Evolutionary conservation across 768 basidiomycete species (phyloP).

Genomic region (Russula lepida): DNA sequence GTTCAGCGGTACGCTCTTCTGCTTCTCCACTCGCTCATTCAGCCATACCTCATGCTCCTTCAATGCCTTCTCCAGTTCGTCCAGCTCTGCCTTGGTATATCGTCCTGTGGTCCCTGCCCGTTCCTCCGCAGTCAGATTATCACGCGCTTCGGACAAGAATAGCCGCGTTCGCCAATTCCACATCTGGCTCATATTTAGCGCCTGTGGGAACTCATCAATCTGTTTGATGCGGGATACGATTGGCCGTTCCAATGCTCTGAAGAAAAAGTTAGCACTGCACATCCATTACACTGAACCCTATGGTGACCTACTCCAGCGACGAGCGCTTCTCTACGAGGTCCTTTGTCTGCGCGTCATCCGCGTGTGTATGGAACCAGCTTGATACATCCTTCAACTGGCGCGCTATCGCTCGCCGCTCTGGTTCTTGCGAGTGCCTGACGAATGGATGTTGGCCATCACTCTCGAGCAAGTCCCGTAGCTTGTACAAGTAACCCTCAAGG

Average conservation of each 20-base stretch:
- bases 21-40: conserved; percentile 69
- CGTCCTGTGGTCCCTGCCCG: conserved; percentile 57
- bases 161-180: conserved; percentile 80
- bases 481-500: conserved; percentile 91
- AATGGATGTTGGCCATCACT: conserved; percentile 66
- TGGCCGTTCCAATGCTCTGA: conserved; percentile 67
- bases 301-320: conserved; percentile 66
- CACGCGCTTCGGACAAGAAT: conserved; percentile 77
- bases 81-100: conserved; percentile 84
- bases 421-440: conserved; percentile 70
- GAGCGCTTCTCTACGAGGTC: conserved; percentile 69
- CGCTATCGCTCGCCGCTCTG: conserved; percentile 60
- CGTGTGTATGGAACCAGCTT: conserved; percentile 77
- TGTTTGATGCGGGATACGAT: conserved; percentile 86
- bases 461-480: conserved; percentile 71
- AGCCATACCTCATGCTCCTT: conserved; percentile 82
- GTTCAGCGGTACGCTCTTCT: conserved; percentile 61
- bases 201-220: conserved; percentile 74
- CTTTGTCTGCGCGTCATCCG: conserved; percentile 71
- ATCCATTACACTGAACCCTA: neutral
- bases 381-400: conserved; percentile 66
- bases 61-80: conserved; percentile 64
- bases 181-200: conserved; percentile 75
- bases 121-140: conserved; percentile 62
- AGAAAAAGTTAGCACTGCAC: neutral